Base-by-base conservation (phyloP, 495 filamentous ascomycete genomes). In the Talaromyces nanjingensis region DNA sequence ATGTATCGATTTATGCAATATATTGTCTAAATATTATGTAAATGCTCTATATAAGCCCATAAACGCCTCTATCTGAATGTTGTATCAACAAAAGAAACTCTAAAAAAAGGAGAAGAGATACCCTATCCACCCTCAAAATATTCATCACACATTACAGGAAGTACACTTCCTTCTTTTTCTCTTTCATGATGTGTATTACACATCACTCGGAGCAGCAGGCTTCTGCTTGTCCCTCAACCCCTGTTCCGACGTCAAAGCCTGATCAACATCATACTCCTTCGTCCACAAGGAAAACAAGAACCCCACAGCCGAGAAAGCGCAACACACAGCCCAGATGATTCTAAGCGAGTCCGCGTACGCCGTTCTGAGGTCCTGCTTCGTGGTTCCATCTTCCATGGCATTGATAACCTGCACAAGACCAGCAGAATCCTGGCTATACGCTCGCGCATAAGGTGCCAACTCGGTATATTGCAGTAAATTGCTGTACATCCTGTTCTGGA, bases 351-450 rank as follows among this genome's bases (percentile, higher is more conserved):
- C 84, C 0, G 79, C 78, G 71, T 85, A 88, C 2, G 81, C 81
- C 25, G 74, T 67, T 29, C 84, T 75, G 29, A 90, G 64, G 33
- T 81, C 61, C 0, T 64, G 65, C 70, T 80, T 84, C 3, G 67
- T 66, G 0, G 56, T 59, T 0, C 72, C 75, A 31, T 77, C 71
- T 1, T 73, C 68, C 84, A 88, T 86, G 0, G 61, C 67, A 67
- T 85, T 80, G 64, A 90, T 85, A 11, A 87, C 69, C 60, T 79
- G 76, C 3, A 89, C 84, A 47, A 90, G 69, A 2, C 79, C 79
- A 1, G 85, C 82, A 0, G 86, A 84, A 73, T 90, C 84, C 20
- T 77, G 77, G 47, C 79, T 80, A 61, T 84, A 84, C 8, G 72
- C 70, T 12, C 63, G 72, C 4, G 85, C 86, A 59, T 74, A 67